Base-by-base conservation (phyloP, 768 basidiomycete genomes). In the Lactifluus piperatus region DNA sequence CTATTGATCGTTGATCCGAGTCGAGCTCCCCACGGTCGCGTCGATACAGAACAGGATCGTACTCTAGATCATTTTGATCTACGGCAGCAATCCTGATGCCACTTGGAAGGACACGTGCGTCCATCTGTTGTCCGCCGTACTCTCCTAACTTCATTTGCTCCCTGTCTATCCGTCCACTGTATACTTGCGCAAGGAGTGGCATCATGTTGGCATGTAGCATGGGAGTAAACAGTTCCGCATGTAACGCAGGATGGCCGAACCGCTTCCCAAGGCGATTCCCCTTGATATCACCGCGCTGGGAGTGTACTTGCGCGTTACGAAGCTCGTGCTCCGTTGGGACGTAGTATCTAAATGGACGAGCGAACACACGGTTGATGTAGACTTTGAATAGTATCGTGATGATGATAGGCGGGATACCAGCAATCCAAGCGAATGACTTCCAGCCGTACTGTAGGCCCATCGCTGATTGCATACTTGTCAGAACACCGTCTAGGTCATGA, bases 181-280 rank as follows among this genome's bases (percentile, higher is more conserved):
- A 93, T 27, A 93, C 87, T 60, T 91, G 81, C 36, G 76, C 72
- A 22, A 93, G 75, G 24, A 93, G 74, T 7, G 80, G 85, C 81
- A 89, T 85, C 87, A 91, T 88, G 71, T 84, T 85, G 62, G 86
- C 83, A 65, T 91, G 91, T 51, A 93, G 70, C 88, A 91, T 88
- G 0, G 88, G 91, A 5, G 90, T 91, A 73, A 94, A 90, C 47
- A 95, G 77, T 54, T 94, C 91, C 13, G 81, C 73, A 64, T 93
- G 83, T 48, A 99, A 77, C 16, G 94, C 89, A 1, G 97, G 94
- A 70, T 99, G 97, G 1, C 94, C 90, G 73, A 98, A 99, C 27
- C 95, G 86, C 69, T 85, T 92, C 74, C 86, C 86, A 30, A 98
- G 81, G 34, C 88, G 81, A 68, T 87, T 79, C 55, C 85, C 79